Conservation (phyloP, 2,329 filamentous ascomycete genomes). For the Verticillium longisporum region DNA sequence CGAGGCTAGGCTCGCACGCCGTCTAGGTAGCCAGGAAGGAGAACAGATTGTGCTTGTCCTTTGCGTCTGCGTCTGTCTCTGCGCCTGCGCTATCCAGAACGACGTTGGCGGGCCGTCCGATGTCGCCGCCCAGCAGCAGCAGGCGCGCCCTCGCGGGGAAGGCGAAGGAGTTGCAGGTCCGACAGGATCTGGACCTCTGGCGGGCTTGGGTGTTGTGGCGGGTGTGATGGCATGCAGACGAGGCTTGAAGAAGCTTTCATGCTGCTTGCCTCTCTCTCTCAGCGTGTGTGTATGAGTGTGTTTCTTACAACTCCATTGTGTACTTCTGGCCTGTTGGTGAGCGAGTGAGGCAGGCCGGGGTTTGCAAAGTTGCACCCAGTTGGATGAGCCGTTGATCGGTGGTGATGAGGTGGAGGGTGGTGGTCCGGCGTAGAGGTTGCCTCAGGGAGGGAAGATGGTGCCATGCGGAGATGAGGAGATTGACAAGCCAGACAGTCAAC, state of each 20-base stretch:
- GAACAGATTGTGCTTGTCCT: slow-evolving; percentile 25
- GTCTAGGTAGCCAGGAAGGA: slow-evolving; percentile 34
- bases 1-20: slow-evolving; percentile 24
- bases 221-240: background rate
- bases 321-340: background rate
- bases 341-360: background rate
- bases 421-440: background rate
- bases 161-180: slow-evolving; percentile 37
- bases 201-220: slow-evolving; percentile 1
- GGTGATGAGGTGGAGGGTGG: background rate
- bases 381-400: background rate
- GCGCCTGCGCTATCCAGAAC: no score
- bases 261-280: background rate
- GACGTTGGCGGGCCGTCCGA: slow-evolving; percentile 41
- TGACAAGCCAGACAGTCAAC: background rate
- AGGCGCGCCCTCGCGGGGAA: slow-evolving; percentile 32
- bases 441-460: background rate
- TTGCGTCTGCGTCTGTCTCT: no score
- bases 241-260: background rate
- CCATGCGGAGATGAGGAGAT: background rate
- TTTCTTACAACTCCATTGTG: background rate
- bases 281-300: no score
- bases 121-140: slow-evolving; percentile 42
- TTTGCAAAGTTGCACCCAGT: background rate
- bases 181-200: slow-evolving; percentile 35